Evolutionary conservation across 176 grass and related monocot genomes (phyloP).

Genomic region (Ensete glaucum): DNA sequence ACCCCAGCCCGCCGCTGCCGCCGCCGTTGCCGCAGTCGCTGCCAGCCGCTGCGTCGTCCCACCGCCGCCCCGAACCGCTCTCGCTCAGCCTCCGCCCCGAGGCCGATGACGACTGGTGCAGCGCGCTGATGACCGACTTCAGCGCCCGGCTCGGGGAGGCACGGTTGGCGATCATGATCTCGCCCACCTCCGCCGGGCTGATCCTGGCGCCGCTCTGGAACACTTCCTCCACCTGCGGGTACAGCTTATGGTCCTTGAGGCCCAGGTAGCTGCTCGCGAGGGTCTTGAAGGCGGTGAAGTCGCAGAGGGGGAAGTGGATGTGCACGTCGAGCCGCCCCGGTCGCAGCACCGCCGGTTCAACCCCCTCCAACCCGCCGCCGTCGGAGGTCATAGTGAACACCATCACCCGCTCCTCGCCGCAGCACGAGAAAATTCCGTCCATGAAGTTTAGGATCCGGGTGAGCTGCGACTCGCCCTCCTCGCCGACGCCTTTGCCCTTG

Average conservation of each 20-base stretch:
- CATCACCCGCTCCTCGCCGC: conserved; percentile 80
- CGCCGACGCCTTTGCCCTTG: not conserved
- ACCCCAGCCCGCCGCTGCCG: conserved; percentile 19
- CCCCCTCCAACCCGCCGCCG: conserved; percentile 27
- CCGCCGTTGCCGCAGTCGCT: not conserved
- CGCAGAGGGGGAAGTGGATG: conserved; percentile 87
- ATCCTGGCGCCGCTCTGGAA: conserved; percentile 66
- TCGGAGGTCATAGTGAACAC: conserved; percentile 77
- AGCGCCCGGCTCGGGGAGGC: conserved; percentile 74
- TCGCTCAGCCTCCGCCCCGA: conserved; percentile 14
- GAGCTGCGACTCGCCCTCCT: conserved; percentile 28
- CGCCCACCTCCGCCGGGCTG: conserved; percentile 86
- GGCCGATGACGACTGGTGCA: conserved; percentile 32
- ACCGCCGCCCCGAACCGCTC: conserved; percentile 29
- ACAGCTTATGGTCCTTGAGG: conserved; percentile 87
- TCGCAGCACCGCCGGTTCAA: conserved; percentile 72
- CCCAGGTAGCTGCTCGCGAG: conserved; percentile 81
- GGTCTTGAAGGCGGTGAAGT: conserved; percentile 77
- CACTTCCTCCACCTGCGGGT: conserved; percentile 78
- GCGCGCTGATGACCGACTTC: conserved; percentile 62
- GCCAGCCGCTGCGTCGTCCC: not conserved
- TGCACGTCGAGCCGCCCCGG: conserved; percentile 78
- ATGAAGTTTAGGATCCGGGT: conserved; percentile 65
- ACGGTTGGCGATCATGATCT: conserved; percentile 92
- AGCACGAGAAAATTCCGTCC: conserved; percentile 76